Base-by-base conservation (phyloP, 768 basidiomycete species). In the Sporobolomyces pararoseus region DNA sequence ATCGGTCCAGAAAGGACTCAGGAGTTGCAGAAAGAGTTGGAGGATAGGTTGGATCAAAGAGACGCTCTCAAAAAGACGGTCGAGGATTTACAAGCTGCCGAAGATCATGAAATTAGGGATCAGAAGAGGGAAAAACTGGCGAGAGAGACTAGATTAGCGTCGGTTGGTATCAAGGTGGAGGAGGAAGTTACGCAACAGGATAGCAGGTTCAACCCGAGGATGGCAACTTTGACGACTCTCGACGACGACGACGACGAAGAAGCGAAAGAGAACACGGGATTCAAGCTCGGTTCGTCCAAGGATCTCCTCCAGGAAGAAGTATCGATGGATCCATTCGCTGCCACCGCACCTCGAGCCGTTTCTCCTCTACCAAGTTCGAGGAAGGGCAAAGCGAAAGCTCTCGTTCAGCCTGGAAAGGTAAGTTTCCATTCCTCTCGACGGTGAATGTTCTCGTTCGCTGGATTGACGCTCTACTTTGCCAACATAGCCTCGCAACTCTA, bases 371-470 rank as follows among this genome's bases (percentile, higher is more conserved):
- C 51, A 2, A 32, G 59, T 16, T 71, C 70, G 19, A 34, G 53
- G 37, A 71, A 71, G 29, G 70, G 70, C 50, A 71, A 71, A 21
- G 65, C 54, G 5, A 61, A 61, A 21, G 70, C 70, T 17, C 53
- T 47, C 4, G 42, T 42, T 6, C 66, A 47, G 14, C 27, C 42
- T 7, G 65, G 35, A 21, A 66, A 60, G 37, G 65, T 70, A 6
- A 31, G 58, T 47, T n/a, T 47, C 12, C 52, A n/a, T 47, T 31
- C 17, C 9, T 42, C 21, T n/a, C 52, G n/a, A 39, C 1, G n/a
- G n/a, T n/a, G n/a, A n/a, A n/a, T n/a, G 4, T 35, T 13, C 23
- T 42, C 42, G 42, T 2, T 32, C 55, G 17, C 44, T 61, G 31
- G 32, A 29, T 4, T 53, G 31, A 12, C 21, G n/a, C n/a, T 34